phyloP scores from a whole-genome alignment of 495 filamentous ascomycete species.

The Astrocystis sublimbata region DNA sequence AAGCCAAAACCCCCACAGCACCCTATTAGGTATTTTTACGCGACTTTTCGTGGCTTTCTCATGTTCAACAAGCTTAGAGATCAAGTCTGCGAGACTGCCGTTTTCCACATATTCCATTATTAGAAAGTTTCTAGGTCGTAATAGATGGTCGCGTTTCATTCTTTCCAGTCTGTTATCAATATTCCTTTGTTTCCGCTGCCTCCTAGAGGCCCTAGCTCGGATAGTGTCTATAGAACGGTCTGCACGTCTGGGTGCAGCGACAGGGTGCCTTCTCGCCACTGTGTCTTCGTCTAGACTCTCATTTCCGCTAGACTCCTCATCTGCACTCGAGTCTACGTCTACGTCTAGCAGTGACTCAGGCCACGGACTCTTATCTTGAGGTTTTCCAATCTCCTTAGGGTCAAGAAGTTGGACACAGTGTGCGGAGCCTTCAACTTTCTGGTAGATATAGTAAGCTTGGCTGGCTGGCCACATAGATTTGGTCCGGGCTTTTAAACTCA shows the following conservation, averaged over 20 bases:
- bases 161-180: neutral
- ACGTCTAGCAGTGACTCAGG: neutral
- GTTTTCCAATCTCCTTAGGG: neutral
- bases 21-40: slow-evolving; percentile 13
- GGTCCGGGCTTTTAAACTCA: neutral
- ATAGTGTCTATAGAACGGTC: too few relatives aligned
- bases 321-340: neutral
- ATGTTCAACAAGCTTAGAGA: neutral
- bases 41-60: neutral
- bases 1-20: slow-evolving; percentile 20
- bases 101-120: slow-evolving; percentile 17
- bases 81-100: slow-evolving; percentile 5
- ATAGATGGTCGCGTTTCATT: neutral
- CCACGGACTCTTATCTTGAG: neutral
- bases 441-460: neutral
- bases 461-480: neutral
- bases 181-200: too few relatives aligned
- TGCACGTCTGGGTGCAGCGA: neutral
- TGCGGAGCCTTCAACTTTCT: slow-evolving; percentile 16
- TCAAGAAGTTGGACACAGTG: slow-evolving; percentile 10
- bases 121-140: slow-evolving; percentile 4
- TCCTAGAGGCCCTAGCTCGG: too few relatives aligned
- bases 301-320: slow-evolving; percentile 17
- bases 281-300: neutral
- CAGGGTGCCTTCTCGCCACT: neutral